Percentiles rank a stretch among this genome's conserved stretches.
These are phyloP conservation scores for Inga leiocalycina DNA, from an alignment of 306 rosid species.

Conservation along the genomic window DNA sequence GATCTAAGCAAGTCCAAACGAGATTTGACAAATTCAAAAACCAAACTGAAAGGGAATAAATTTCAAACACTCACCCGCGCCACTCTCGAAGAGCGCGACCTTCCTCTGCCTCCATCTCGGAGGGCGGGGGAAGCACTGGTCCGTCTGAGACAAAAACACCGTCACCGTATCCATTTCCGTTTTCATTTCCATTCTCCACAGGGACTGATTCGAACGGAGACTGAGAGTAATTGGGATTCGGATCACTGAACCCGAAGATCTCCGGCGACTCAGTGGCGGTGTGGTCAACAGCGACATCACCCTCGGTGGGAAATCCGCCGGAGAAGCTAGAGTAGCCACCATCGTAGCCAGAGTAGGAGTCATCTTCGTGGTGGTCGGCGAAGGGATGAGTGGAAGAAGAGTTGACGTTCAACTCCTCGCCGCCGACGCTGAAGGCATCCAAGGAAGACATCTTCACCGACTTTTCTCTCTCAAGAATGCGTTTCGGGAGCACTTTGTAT, in stretches of 20 bases:
- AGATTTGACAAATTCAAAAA: conserved; percentile 40
- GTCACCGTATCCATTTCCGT: conserved; percentile 58
- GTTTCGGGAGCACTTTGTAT: neutral
- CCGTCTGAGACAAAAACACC: conserved; percentile 78
- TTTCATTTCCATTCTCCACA: conserved; percentile 73
- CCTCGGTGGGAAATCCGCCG: conserved; percentile 47
- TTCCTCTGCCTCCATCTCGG: conserved; percentile 85
- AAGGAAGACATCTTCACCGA: conserved; percentile 66
- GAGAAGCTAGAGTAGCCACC: conserved; percentile 70
- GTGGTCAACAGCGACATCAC: conserved; percentile 62
- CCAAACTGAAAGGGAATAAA: conserved; percentile 14
- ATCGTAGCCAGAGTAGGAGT: conserved; percentile 64
- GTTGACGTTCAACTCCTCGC: conserved; percentile 62
- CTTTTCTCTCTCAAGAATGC: conserved; percentile 40
- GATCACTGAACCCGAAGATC: conserved; percentile 81
- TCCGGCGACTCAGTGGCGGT: conserved; percentile 60
- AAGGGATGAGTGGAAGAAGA: conserved; percentile 52
- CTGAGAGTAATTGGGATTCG: conserved; percentile 63
- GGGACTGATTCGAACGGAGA: conserved; percentile 70
- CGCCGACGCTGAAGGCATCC: conserved; percentile 73
- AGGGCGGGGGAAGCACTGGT: conserved; percentile 85
- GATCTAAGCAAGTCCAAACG: conserved; percentile 48
- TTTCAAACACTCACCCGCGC: conserved; percentile 80
- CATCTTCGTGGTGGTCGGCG: conserved; percentile 48
- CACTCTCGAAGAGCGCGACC: conserved; percentile 94